phyloP scores from a whole-genome alignment of 768 basidiomycete genomes.

The Dentipellis sp. region DNA sequence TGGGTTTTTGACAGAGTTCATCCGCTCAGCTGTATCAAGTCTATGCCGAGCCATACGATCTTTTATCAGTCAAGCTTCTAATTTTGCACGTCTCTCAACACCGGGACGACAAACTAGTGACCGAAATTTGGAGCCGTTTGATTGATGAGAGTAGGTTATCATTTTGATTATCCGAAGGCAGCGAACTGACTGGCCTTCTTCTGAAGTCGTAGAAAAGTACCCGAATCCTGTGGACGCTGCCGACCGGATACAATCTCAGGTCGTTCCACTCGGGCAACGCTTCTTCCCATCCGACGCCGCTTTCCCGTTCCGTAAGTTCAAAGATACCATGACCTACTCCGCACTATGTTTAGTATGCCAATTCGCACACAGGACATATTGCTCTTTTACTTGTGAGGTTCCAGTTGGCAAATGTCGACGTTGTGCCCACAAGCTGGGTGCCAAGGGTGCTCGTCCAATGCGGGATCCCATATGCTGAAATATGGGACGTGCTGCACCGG shows the following conservation, averaged over 20 bases:
- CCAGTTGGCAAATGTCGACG: conserved; percentile 47
- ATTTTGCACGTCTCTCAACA: conserved; percentile 94
- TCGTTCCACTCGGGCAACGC: conserved; percentile 69
- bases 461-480: conserved; percentile 68
- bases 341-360: background rate
- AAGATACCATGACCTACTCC: background rate
- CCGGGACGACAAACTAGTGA: conserved; percentile 71
- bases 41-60: conserved; percentile 81
- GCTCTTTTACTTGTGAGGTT: conserved; percentile 70
- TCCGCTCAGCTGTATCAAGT: conserved; percentile 67
- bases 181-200: background rate
- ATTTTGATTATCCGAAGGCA: background rate
- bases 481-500: conserved; percentile 80
- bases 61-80: conserved; percentile 76
- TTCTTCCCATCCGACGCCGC: conserved; percentile 90
- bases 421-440: conserved; percentile 72
- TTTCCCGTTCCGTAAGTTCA: conserved; percentile 71
- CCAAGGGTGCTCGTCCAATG: conserved; percentile 72
- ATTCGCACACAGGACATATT: conserved; percentile 49
- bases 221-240: conserved; percentile 45
- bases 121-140: conserved; percentile 84
- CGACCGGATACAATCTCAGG: conserved; percentile 52
- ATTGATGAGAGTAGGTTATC: conserved; percentile 61
- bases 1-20: background rate
- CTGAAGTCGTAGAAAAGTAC: conserved; percentile 40